Evolutionary conservation across 345 rosid genomes (phyloP), one percentile per base, ranked within the genome.

Genomic region (Salix dunnii): DNA sequence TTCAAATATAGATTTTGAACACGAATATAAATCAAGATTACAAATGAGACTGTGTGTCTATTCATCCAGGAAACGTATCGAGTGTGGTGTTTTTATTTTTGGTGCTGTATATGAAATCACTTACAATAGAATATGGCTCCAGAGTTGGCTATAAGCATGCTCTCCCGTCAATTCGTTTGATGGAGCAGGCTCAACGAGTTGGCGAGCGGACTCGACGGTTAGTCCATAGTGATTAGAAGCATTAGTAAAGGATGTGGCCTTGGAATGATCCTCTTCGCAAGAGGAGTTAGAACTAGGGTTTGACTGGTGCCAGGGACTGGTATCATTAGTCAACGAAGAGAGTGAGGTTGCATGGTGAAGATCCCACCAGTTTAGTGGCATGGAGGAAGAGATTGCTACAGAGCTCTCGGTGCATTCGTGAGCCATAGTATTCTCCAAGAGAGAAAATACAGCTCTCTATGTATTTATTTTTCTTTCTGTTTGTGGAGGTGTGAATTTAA

Each of bases 91-190:
- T 55, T 55, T 55, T 55, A 55, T n/a, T n/a, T 55, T 8, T 25
- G 14, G 28, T n/a, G 14, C 62, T 55, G 1, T 5, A 33, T 33
- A 30, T 31, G 38, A n/a, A 72, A 62, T 42, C 13, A 81, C 97
- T 90, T 90, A 90, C 97, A 86, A 70, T 53, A 88, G 85, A 62
- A 89, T 80, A 73, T 88, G 90, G 72, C 80, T 87, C 97, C 95
- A 92, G 16, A 90, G 82, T 42, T 90, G 88, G 68, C 81, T 83
- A 74, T 89, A 80, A 78, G 84, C 85, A 77, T 89, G 91, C 63
- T 88, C 93, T 10, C 87, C 87, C 16, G 90, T 84, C 75, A 90
- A 81, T 78, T 86, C 88, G 62, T 61, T 78, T 2, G 91, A 80
- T 36, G 85, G 79, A 55, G 82, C 71, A 28, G 84, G 82, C 35